A percentile compares a stretch with the other conserved stretches of the same genome.
phyloP scores from a whole-genome alignment of 441 rosid genomes.

The Mallotus repandus region DNA sequence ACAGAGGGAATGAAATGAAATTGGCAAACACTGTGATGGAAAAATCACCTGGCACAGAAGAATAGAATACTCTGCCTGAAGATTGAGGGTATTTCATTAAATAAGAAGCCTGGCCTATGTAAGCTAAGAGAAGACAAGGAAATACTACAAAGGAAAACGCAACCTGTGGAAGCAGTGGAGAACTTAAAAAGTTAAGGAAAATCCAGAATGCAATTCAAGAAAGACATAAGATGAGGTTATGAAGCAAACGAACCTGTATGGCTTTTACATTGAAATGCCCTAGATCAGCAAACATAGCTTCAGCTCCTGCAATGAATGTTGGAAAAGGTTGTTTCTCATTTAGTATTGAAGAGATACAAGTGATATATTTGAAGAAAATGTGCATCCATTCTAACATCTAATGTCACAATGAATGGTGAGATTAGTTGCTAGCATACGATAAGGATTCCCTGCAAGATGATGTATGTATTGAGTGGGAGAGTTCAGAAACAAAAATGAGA shows the following conservation, averaged over 20 bases:
- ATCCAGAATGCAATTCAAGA: too few relatives aligned
- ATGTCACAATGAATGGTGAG: background rate
- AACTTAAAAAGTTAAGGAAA: too few relatives aligned
- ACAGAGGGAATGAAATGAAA: constrained; percentile 10
- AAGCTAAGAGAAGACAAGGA: constrained; percentile 93
- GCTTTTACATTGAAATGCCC: constrained; percentile 89
- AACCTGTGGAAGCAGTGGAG: constrained; percentile 41
- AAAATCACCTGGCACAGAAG: constrained; percentile 79
- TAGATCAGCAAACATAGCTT: constrained; percentile 98
- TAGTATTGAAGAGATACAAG: background rate
- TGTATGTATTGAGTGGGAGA: background rate
- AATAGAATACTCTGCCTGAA: constrained; percentile 68
- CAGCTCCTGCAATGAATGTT: constrained; percentile 94
- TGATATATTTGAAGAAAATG: too few relatives aligned
- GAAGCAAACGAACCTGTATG: constrained; percentile 57
- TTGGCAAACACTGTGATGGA: background rate
- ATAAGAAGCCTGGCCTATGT: constrained; percentile 95
- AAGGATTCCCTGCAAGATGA: too few relatives aligned
- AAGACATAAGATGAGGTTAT: too few relatives aligned
- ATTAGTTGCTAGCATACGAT: too few relatives aligned
- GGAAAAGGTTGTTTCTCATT: background rate
- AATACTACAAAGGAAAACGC: constrained; percentile 86
- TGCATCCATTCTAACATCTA: background rate
- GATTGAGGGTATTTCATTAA: constrained; percentile 65
- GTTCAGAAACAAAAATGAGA: background rate